Evolutionary conservation across 2,329 filamentous ascomycete genomes (phyloP).

Genomic region (Claviceps humidiphila): DNA sequence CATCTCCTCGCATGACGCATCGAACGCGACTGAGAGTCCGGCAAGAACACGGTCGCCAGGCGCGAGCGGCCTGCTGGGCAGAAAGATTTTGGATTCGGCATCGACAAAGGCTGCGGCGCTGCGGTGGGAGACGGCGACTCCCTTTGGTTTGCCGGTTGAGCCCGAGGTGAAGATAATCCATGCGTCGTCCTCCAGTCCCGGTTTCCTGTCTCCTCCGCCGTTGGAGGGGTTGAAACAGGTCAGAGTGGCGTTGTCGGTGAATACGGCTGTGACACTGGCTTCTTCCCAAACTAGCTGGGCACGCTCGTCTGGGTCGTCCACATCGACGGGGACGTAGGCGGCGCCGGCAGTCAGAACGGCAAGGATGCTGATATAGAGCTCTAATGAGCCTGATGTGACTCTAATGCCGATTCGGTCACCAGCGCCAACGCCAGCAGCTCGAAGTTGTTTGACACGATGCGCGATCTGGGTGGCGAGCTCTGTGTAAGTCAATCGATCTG

Average conservation of each 20-base stretch:
- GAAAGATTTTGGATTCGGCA: constrained; percentile 11
- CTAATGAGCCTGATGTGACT: constrained; percentile 9
- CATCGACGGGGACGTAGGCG: constrained; percentile 12
- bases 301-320: constrained; percentile 12
- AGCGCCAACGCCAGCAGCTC: constrained; percentile 6
- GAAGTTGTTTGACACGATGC: constrained; percentile 3
- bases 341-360: constrained; percentile 9
- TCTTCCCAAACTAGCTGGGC: constrained; percentile 11
- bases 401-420: constrained; percentile 11
- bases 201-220: constrained; percentile 1
- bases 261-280: constrained; percentile 8
- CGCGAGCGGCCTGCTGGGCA: constrained; percentile 8
- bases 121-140: constrained; percentile 12
- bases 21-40: constrained; percentile 12
- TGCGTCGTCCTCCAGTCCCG: constrained; percentile 9
- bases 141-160: constrained; percentile 13
- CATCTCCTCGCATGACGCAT: constrained; percentile 14
- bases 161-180: constrained; percentile 15
- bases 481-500: constrained; percentile 5
- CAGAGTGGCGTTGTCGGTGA: constrained; percentile 9
- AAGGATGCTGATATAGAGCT: constrained; percentile 11
- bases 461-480: constrained; percentile 5
- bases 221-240: constrained; percentile 2
- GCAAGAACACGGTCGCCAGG: constrained; percentile 13
- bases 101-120: constrained; percentile 14